Base-by-base conservation (phyloP, 768 basidiomycete genomes). In the Leccinum subgranulosum region DNA sequence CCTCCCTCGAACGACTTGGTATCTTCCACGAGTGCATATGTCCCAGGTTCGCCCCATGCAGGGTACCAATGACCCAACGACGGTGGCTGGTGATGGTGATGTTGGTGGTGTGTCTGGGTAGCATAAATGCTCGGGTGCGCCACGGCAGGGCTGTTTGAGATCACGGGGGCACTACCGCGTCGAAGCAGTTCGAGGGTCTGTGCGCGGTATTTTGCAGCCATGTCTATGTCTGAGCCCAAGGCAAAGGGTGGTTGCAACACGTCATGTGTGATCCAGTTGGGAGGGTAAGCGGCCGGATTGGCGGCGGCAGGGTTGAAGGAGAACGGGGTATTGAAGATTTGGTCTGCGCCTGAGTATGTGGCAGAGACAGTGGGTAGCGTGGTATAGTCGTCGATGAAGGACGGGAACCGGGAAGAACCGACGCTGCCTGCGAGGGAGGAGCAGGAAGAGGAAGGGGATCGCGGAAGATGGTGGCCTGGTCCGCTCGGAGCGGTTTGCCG, bases 401-500 rank as follows among this genome's bases (percentile, higher is more conserved):
- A 56, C 17, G 75, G 70, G 12, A 76, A 54, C 19, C 73, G 64
- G 11, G 66, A 53, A 28, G 55, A 45, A 51, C 21, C 49, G 1
- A 61, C 17, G 25, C 61, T 17, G 17, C 36, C 55, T 11, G 27
- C 58, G 58, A 62, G 66, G 34, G 61, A 68, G 41, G 70, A 64
- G 1, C 36, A 36, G 15, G 76, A 76, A 39, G 39, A 46, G 3
- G 75, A 55, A 3, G 66, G 64, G 3, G 76, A 72, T 4, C 69
- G 76, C 14, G 74, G 73, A 12, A 75, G 71, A 6, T 69, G 64
- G 63, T 91, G 89, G 10, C 88, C 88, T 10, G 88, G 89, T 4
- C 88, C 88, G 2, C 81, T 79, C 28, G 88, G 89, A 0, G 88
- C 88, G 0, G 90, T 91, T 66, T 90, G 90, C 14, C 88, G 84